Evolutionary conservation across 148 eudicot genomes (phyloP), one percentile per base, ranked within the genome.

Genomic region (Amaranthus palmeri): DNA sequence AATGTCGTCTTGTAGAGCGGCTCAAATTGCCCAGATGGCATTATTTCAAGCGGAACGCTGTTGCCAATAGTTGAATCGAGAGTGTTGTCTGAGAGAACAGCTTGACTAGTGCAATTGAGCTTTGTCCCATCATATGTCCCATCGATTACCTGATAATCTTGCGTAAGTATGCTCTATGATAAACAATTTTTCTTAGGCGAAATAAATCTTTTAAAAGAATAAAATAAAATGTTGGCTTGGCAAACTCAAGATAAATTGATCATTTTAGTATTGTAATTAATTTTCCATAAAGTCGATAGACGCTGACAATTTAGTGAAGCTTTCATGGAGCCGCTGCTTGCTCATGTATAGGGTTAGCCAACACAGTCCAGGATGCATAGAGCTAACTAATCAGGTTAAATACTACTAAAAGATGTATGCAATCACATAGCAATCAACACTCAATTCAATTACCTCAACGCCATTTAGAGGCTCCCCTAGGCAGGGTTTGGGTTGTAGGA

Each of bases 21-120:
- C 76, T 95, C 99, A 69, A 95, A 95, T 76, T 91, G 96, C 65
- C 98, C 98, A 72, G 97, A 75, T 47, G 98, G 98, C 91, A 47
- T 95, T 70, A 95, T 85, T 81, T 91, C 99, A 25, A 95, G 65
- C 43, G 99, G 96, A 74, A 86, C 84, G 62, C 87, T 86, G 69
- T 85, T 87, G 54, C 97, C 98, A 61, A 50, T 86, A 73, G 69
- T 85, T 58, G 79, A 78, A 15, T 75, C 88, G 44, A 81, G 82
- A 55, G 74, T 85, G 69, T 65, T 77, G 63, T 91, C 97, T 3
- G 98, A 91, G 51, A 93, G 86, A 82, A 93, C 74, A 63, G 98
- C 98, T 87, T 91, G 97, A 72, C 82, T 80, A 10, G 91, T 80
- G 44, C 72, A 72, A 59, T 65, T 91, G 49, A 93, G 92, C 81